phyloP scores from a whole-genome alignment of 345 rosid genomes.

The Geranium brycei region DNA sequence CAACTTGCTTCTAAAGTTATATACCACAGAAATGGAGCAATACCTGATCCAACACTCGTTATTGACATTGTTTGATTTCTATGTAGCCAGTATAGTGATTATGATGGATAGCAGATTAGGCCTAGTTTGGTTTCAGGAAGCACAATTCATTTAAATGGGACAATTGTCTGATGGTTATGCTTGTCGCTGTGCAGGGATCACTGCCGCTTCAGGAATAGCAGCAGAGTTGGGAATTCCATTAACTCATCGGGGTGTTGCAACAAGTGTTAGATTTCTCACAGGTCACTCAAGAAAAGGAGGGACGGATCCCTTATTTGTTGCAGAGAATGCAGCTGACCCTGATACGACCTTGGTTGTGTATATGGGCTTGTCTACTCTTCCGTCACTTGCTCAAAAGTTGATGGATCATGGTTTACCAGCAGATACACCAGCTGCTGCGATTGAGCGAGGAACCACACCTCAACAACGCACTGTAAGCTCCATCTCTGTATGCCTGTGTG shows the following conservation, averaged over 20 bases:
- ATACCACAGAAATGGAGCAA: neutral
- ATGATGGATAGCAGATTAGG: neutral
- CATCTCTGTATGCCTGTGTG: neutral
- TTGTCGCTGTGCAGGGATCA: conserved; percentile 50
- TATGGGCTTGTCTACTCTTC: conserved; percentile 92
- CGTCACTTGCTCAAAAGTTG: conserved; percentile 66
- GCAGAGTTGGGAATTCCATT: conserved; percentile 92
- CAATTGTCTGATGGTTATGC: conserved; percentile 3
- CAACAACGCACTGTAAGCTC: conserved; percentile 64
- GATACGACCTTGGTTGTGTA: conserved; percentile 89
- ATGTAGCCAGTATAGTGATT: neutral
- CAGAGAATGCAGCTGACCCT: conserved; percentile 80
- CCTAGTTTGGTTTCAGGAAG: neutral
- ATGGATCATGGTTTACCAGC: conserved; percentile 76
- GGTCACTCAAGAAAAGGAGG: conserved; percentile 94
- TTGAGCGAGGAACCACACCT: conserved; percentile 80
- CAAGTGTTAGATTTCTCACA: conserved; percentile 76
- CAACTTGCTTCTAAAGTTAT: neutral
- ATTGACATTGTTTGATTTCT: neutral
- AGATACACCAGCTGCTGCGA: conserved; percentile 78
- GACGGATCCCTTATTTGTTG: conserved; percentile 65
- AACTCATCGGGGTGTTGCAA: conserved; percentile 85
- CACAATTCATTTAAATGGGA: neutral
- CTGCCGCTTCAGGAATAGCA: conserved; percentile 94
- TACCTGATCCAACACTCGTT: neutral